These are phyloP conservation scores for Backusella psychrophila DNA, from an alignment of 192 early-diverging fungal species.

Conservation along the genomic window DNA sequence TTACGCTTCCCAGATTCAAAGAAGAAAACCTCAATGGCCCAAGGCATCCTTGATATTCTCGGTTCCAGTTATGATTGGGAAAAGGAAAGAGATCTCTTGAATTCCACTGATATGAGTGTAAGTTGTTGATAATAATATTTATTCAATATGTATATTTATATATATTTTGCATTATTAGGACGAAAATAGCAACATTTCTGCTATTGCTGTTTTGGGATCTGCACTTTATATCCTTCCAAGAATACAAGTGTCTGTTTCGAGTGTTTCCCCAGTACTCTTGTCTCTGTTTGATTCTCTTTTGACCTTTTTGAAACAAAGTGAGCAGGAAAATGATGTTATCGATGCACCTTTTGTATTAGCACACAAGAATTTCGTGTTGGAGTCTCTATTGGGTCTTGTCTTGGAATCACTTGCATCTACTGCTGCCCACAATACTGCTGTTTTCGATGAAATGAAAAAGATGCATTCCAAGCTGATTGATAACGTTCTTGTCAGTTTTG, in stretches of 20 bases:
- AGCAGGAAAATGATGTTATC: slow-evolving; percentile 29
- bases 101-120: slow-evolving; percentile 36
- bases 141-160: neutral
- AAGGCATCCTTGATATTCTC: slow-evolving; percentile 39
- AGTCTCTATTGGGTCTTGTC: slow-evolving; percentile 47
- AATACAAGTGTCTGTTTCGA: slow-evolving; percentile 33
- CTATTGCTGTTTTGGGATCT: slow-evolving; percentile 38
- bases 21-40: slow-evolving; percentile 29
- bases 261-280: slow-evolving; percentile 27
- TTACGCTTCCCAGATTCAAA: slow-evolving; percentile 43
- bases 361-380: slow-evolving; percentile 39
- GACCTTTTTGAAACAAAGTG: slow-evolving; percentile 21
- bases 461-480: slow-evolving; percentile 32
- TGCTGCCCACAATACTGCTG: slow-evolving; percentile 17
- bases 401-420: slow-evolving; percentile 44
- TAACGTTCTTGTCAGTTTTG: slow-evolving; percentile 39
- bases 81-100: slow-evolving; percentile 40
- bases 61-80: slow-evolving; percentile 46
- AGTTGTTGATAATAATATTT: neutral
- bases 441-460: slow-evolving; percentile 11
- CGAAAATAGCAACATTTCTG: slow-evolving; percentile 18
- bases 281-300: slow-evolving; percentile 30
- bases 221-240: slow-evolving; percentile 44
- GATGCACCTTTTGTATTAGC: slow-evolving; percentile 42
- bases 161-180: neutral